phyloP scores from a whole-genome alignment of 2,329 filamentous ascomycete genomes.

The Saccharata proteae region DNA sequence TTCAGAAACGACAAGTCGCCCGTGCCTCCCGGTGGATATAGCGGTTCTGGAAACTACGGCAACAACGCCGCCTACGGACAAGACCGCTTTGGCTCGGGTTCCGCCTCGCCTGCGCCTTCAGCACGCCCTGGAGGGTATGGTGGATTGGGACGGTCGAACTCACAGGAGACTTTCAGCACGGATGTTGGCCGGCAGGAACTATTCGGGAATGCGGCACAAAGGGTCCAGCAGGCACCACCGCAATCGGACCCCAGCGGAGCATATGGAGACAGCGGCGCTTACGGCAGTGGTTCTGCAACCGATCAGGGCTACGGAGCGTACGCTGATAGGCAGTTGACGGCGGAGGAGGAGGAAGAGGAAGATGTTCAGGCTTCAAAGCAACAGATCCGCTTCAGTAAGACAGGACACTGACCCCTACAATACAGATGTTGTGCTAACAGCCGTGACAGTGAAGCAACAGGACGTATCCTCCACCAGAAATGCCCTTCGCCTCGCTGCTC shows the following conservation, averaged over 20 bases:
- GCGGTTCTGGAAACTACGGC: constrained; percentile 13
- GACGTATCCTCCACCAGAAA: constrained; percentile 63
- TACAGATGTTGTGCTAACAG: too few species aligned
- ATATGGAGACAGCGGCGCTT: constrained; percentile 23
- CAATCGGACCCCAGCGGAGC: constrained; percentile 8
- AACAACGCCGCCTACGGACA: constrained; percentile 10
- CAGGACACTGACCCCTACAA: too few species aligned
- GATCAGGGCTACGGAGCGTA: constrained; percentile 37
- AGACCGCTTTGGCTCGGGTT: constrained; percentile 33
- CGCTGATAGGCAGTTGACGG: constrained; percentile 65
- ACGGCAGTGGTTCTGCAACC: constrained; percentile 15
- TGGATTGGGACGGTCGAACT: constrained; percentile 33
- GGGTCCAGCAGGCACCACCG: constrained; percentile 25
- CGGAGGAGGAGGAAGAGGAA: constrained; percentile 65
- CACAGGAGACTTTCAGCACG: constrained; percentile 36
- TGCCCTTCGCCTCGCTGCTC: constrained; percentile 53
- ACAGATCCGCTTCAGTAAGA: constrained; percentile 51
- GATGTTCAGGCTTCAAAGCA: constrained; percentile 60
- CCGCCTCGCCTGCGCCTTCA: constrained; percentile 6
- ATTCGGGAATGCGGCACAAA: constrained; percentile 46
- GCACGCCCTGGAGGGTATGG: constrained; percentile 28
- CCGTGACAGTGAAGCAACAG: constrained; percentile 53
- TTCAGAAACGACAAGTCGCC: constrained; percentile 32
- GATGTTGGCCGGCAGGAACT: constrained; percentile 51
- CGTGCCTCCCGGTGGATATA: constrained; percentile 30